phyloP scores from a whole-genome alignment of 2,329 filamentous ascomycete genomes.

The Diaporthe australafricana region DNA sequence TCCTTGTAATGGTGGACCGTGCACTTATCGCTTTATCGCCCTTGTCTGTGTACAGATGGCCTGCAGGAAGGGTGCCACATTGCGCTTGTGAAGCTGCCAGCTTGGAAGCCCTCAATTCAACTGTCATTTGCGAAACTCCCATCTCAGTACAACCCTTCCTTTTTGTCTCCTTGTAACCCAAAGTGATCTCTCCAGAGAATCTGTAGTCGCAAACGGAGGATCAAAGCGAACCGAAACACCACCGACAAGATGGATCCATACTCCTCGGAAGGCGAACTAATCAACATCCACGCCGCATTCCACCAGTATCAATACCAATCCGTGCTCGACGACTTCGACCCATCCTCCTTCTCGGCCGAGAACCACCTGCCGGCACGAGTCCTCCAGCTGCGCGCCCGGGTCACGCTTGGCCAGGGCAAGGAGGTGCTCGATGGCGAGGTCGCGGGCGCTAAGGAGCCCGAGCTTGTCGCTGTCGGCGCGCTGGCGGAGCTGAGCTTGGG shows the following conservation, averaged over 20 bases:
- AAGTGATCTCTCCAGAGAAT: neutral
- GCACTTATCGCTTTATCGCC: neutral
- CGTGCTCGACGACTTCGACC: slow-evolving; percentile 84
- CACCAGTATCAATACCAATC: slow-evolving; percentile 86
- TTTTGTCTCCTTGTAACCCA: too few species aligned
- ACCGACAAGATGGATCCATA: slow-evolving; percentile 72
- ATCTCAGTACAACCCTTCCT: slow-evolving; percentile 25
- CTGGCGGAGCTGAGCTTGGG: slow-evolving; percentile 76
- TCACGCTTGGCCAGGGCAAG: slow-evolving; percentile 83
- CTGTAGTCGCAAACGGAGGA: neutral
- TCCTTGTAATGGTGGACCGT: neutral
- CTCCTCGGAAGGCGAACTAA: slow-evolving; percentile 77
- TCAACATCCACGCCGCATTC: slow-evolving; percentile 78
- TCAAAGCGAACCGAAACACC: neutral
- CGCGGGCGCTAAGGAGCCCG: slow-evolving; percentile 72
- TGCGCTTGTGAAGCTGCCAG: slow-evolving; percentile 13
- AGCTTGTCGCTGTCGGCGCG: slow-evolving; percentile 80
- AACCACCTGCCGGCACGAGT: slow-evolving; percentile 83
- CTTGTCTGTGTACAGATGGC: slow-evolving; percentile 21
- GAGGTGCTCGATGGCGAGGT: slow-evolving; percentile 76
- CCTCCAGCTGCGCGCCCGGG: slow-evolving; percentile 82
- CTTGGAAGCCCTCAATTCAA: neutral
- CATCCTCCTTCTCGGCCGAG: slow-evolving; percentile 79
- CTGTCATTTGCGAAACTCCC: slow-evolving; percentile 22
- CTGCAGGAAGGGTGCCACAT: neutral